phyloP scores from a whole-genome alignment of 345 rosid species.

The Adansonia digitata region DNA sequence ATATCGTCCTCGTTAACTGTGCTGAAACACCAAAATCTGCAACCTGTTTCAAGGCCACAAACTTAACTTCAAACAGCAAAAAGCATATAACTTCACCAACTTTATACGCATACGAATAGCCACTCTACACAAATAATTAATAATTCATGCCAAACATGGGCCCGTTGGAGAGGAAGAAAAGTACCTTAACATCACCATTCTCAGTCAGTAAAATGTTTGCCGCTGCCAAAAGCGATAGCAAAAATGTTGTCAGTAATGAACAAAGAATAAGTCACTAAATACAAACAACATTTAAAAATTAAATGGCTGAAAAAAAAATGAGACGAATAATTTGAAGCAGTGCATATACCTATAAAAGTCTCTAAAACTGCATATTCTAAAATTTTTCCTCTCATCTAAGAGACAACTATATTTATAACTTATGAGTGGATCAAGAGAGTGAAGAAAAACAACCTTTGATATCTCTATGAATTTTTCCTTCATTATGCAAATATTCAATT shows the following conservation, averaged over 20 bases:
- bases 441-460: constrained; percentile 64
- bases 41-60: constrained; percentile 52
- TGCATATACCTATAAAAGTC: background rate
- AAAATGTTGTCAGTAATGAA: constrained; percentile 25
- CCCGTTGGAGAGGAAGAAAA: constrained; percentile 7
- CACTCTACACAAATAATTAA: constrained; percentile 13
- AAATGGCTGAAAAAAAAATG: background rate
- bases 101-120: background rate
- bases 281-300: background rate
- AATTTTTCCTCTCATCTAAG: background rate
- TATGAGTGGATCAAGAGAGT: background rate
- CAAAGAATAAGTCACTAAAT: constrained; percentile 8
- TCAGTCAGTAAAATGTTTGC: constrained; percentile 91
- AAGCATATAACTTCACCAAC: constrained; percentile 4
- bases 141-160: background rate
- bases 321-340: background rate
- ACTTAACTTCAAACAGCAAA: constrained; percentile 22
- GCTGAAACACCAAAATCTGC: constrained; percentile 99
- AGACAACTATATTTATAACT: background rate
- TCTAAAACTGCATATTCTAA: background rate
- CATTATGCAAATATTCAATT: constrained; percentile 86
- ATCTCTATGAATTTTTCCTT: constrained; percentile 98
- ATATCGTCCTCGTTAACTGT: constrained; percentile 96
- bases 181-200: constrained; percentile 98
- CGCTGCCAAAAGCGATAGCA: constrained; percentile 52